A percentile compares a stretch with the other conserved stretches of the same genome.
Evolutionary conservation across 2,329 filamentous ascomycete genomes (phyloP).

Genomic region (Orbilia blumenaviensis): DNA sequence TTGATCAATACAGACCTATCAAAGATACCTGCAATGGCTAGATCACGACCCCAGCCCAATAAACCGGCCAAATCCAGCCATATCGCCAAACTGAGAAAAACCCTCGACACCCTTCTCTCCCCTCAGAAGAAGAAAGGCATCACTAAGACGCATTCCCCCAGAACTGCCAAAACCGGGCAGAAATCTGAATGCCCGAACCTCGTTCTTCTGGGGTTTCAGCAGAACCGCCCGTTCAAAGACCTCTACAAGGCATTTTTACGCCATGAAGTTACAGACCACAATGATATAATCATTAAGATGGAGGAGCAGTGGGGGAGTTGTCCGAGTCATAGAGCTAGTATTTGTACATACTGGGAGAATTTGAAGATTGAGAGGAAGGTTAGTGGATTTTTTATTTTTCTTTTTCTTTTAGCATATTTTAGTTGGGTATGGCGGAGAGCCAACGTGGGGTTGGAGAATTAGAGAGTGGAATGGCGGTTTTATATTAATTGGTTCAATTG

Average conservation of each 20-base stretch:
- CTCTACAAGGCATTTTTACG: constrained; percentile 17
- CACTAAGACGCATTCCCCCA: too few species aligned
- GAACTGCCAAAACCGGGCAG: background rate
- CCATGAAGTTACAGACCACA: constrained; percentile 9
- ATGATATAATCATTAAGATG: background rate
- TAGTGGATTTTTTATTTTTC: background rate
- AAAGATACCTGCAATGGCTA: too few species aligned
- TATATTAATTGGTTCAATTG: too few species aligned
- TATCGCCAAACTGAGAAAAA: too few species aligned
- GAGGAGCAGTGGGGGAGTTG: constrained; percentile 26
- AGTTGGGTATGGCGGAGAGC: too few species aligned
- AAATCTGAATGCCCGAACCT: constrained; percentile 19
- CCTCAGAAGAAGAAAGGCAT: too few species aligned
- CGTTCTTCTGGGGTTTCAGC: constrained; percentile 19
- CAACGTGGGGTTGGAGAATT: too few species aligned
- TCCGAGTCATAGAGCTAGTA: background rate
- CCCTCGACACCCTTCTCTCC: background rate
- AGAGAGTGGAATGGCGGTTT: too few species aligned
- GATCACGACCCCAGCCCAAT: too few species aligned
- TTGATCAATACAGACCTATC: too few species aligned
- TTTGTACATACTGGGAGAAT: constrained; percentile 25
- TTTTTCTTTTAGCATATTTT: too few species aligned
- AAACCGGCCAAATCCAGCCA: too few species aligned
- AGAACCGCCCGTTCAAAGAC: background rate
- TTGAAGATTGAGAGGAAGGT: constrained; percentile 12